Evolutionary conservation across 805 yeast species (phyloP).

Genomic region (Yarrowia phangngaensis): DNA sequence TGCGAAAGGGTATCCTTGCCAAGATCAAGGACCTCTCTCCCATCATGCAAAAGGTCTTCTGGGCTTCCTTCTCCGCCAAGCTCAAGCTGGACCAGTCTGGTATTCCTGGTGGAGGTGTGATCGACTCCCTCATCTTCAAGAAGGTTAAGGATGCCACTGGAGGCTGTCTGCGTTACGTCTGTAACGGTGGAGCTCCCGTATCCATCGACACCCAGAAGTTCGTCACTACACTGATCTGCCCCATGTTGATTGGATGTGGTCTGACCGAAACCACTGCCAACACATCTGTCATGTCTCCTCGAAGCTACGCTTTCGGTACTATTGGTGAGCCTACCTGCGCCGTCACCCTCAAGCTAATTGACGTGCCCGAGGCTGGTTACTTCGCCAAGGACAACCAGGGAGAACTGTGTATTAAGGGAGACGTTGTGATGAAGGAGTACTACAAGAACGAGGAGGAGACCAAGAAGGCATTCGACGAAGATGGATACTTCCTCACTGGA

Average conservation of each 20-base stretch:
- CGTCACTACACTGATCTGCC: constrained; percentile 68
- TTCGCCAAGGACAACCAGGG: constrained; percentile 88
- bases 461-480: constrained; percentile 63
- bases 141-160: constrained; percentile 93
- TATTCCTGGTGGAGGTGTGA: constrained; percentile 65
- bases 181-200: constrained; percentile 93
- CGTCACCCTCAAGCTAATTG: constrained; percentile 81
- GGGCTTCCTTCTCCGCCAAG: constrained; percentile 83
- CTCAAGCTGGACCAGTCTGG: constrained; percentile 55
- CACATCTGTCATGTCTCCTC: constrained; percentile 63
- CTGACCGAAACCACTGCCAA: constrained; percentile 95
- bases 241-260: constrained; percentile 93
- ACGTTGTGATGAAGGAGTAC: constrained; percentile 68
- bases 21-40: constrained; percentile 67
- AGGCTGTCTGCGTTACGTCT: constrained; percentile 65
- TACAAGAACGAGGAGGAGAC: constrained; percentile 83
- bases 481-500: constrained; percentile 95
- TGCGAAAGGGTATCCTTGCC: constrained; percentile 83
- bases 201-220: constrained; percentile 78
- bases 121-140: constrained; percentile 75
- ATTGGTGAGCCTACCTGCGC: constrained; percentile 83
- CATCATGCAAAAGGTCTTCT: constrained; percentile 71
- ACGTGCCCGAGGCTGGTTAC: constrained; percentile 88
- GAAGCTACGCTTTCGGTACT: constrained; percentile 63
- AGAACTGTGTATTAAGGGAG: constrained; percentile 79